Evolutionary conservation across 148 eudicot genomes (phyloP).

Genomic region (Amaranthus palmeri): DNA sequence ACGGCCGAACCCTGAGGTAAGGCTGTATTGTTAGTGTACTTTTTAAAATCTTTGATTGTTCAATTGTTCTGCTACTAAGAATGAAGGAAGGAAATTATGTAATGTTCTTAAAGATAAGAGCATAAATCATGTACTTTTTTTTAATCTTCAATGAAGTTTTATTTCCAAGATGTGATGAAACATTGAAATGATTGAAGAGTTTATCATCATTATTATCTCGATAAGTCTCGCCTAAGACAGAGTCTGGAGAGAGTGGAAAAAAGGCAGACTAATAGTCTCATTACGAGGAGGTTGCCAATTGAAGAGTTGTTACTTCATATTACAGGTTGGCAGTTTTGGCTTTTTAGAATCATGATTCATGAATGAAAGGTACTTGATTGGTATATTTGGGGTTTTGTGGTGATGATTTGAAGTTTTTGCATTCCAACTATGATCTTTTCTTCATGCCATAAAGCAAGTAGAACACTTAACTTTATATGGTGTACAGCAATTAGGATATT

Average conservation of each 20-base stretch:
- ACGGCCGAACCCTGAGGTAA: background rate
- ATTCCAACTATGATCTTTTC: constrained; percentile 5
- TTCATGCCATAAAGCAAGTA: background rate
- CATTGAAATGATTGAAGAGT: background rate
- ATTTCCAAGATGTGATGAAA: constrained; percentile 5
- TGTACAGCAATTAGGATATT: too few relatives aligned
- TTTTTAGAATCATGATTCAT: background rate
- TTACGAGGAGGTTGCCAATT: too few relatives aligned
- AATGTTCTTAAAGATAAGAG: constrained; percentile 6
- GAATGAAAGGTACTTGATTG: background rate
- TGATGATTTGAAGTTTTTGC: background rate
- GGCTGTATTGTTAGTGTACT: background rate
- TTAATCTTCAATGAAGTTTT: constrained; percentile 13
- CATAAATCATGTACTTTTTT: constrained; percentile 14
- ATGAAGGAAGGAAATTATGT: background rate
- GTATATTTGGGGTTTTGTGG: constrained; percentile 3
- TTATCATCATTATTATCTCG: too few relatives aligned
- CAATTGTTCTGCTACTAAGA: constrained; percentile 3
- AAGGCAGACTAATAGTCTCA: too few relatives aligned
- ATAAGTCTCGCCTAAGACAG: too few relatives aligned
- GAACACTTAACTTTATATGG: too few relatives aligned
- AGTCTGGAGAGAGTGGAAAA: too few relatives aligned
- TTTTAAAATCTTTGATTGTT: background rate
- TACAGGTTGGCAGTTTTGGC: constrained; percentile 14
- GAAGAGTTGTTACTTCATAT: constrained; percentile 1